A percentile compares a stretch with the other conserved stretches of the same genome.
phyloP scores from a whole-genome alignment of 2,329 filamentous ascomycete species.

The Penicillium sp. region DNA sequence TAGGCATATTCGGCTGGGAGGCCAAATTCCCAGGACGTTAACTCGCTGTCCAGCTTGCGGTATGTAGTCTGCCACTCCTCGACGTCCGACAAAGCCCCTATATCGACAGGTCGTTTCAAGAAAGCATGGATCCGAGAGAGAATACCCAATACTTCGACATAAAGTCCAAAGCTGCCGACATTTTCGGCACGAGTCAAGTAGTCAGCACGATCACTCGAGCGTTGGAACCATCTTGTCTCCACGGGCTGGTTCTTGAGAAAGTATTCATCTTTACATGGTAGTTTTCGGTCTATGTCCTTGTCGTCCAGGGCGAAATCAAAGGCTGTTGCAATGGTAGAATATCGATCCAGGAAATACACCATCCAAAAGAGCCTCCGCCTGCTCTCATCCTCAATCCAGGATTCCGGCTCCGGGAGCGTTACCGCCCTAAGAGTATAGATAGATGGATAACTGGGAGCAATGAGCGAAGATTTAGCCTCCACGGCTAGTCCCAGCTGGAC shows the following conservation, averaged over 20 bases:
- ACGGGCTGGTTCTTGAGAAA: slow-evolving; percentile 76
- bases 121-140: slow-evolving; percentile 81
- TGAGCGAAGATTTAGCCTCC: slow-evolving; percentile 68
- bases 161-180: slow-evolving; percentile 77
- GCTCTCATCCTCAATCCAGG: slow-evolving; percentile 84
- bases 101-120: slow-evolving; percentile 79
- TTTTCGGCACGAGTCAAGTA: slow-evolving; percentile 67
- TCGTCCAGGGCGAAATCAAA: slow-evolving; percentile 87
- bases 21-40: slow-evolving; percentile 74
- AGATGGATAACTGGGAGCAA: slow-evolving; percentile 69
- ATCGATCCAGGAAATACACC: slow-evolving; percentile 81
- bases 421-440: slow-evolving; percentile 84
- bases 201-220: slow-evolving; percentile 48
- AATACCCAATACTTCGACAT: slow-evolving; percentile 84
- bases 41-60: slow-evolving; percentile 68
- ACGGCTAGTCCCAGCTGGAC: slow-evolving; percentile 80
- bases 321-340: slow-evolving; percentile 80
- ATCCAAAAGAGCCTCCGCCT: slow-evolving; percentile 84
- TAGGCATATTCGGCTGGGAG: slow-evolving; percentile 69
- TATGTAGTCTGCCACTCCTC: slow-evolving; percentile 84
- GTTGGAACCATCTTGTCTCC: slow-evolving; percentile 70
- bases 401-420: slow-evolving; percentile 69
- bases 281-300: slow-evolving; percentile 74
- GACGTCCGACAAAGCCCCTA: slow-evolving; percentile 71
- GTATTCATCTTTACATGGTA: slow-evolving; percentile 79